Evolutionary conservation across 2,329 filamentous ascomycete genomes (phyloP), one percentile per base, ranked within the genome.

Genomic region (Acarospora socialis): DNA sequence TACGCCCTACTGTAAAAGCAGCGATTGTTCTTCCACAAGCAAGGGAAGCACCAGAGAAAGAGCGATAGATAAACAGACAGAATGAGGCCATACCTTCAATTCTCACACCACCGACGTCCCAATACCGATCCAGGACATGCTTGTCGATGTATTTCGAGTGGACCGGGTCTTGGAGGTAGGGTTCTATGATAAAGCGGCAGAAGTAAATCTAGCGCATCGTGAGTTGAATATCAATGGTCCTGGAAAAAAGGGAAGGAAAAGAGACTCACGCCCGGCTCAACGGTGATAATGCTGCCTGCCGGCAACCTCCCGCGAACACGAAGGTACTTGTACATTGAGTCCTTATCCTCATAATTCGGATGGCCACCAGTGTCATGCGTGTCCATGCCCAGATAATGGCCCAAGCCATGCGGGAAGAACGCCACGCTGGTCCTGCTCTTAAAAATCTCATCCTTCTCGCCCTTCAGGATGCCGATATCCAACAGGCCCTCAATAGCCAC

Each of bases 301-400:
- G 83, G 82, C 28, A 94, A 55, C 14, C 59, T 66, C 8, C 81
- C 77, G 32, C 90, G 65, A 22, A 92, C 76, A 26, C 90, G 68
- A 38, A 98, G 61, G 50, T 94, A 95, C 32, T 73, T 68, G 59
- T 94, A 95, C 67, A 94, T 73, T 21, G 70, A 63, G 52, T 98
- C 86, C 37, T 68, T 61, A 50, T 98, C 90, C 6, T 64, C 63
- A 46, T 81, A 82, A 54, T 86, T 78, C 21, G 80, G 65, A 51
- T 83, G 75, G 14, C 81, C 81, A 38, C 79, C 80, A 0, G 75
- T 80, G 49, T 94, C 86, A 53, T 94, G 86, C 2, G 84, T 92
- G 52, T 94, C 86, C 68, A 94, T 77, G 40, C 86, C 86, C 7
- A 94, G 63, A 52, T 92, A 87, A 55, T 94, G 86, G 0, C 86